Evolutionary conservation across 108 stramenopile genomes (phyloP).

Genomic region (Skeletonema tropicum): DNA sequence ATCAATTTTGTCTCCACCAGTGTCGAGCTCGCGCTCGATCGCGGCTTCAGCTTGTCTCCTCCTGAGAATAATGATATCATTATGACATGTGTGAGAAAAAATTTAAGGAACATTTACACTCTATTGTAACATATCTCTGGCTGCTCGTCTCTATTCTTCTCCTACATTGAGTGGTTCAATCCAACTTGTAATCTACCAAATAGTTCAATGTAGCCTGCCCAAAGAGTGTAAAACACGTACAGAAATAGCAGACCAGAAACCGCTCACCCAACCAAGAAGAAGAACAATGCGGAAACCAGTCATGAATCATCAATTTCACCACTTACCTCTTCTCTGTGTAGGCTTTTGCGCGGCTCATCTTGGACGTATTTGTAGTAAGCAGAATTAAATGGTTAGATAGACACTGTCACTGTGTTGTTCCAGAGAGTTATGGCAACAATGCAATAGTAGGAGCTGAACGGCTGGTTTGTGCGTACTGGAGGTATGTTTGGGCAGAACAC

Average conservation of each 20-base stretch:
- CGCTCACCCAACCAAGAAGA: not conserved
- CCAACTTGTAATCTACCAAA: not conserved
- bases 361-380: not conserved
- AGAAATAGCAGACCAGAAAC: not conserved
- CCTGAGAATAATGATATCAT: slow-evolving; percentile 8
- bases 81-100: not conserved
- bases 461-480: not conserved
- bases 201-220: not conserved
- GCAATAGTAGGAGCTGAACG: not conserved
- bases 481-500: not conserved
- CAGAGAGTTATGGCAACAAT: not conserved
- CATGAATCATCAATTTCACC: not conserved
- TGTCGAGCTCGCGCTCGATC: slow-evolving; percentile 71
- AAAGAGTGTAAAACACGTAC: not conserved
- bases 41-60: slow-evolving; percentile 64
- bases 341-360: slow-evolving; percentile 4
- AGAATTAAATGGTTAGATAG: not conserved
- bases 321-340: slow-evolving; percentile 2
- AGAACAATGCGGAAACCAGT: not conserved
- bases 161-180: not conserved
- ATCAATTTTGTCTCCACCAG: slow-evolving; percentile 72
- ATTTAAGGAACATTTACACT: not conserved
- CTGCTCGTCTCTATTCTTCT: not conserved
- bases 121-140: not conserved
- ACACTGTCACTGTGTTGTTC: not conserved